Evolutionary conservation across 1,284 basidiomycete species (phyloP), one percentile per base, ranked within the genome.

Genomic region (Leccinum solheimii): DNA sequence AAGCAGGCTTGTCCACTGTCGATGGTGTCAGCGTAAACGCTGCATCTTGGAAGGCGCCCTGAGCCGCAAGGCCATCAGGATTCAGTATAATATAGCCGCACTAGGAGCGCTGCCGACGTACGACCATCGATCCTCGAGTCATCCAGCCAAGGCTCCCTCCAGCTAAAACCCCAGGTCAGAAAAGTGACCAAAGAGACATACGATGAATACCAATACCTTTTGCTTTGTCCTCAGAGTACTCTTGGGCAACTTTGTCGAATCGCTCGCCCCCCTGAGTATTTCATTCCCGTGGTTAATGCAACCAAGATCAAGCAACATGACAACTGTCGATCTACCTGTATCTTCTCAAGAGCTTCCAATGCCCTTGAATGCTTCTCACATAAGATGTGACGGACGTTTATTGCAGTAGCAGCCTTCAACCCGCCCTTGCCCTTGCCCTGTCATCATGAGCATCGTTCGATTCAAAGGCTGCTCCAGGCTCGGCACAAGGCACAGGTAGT

Each of bases 211-310:
- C 10, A 21, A 45, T 45, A 48, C 91, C 84, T 82, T 93, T 92
- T 4, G 92, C 92, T 73, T 94, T 94, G 77, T 94, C 92, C 74
- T 94, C 92, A 1, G 90, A 92, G 68, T 90, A 92, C 66, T 92
- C 91, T 66, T 92, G 87, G 2, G 92, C 92, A 32, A 94, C 90
- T 75, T 91, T 92, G 76, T 94, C 88, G 70, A 92, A 94, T 9
- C 86, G 76, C 66, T 88, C 83, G 5, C 91, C 91, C 61, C 83
- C 86, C 86, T 91, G 69, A 56, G 8, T 16, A 57, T 57, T 19
- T 26, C 48, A 32, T 55, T 40, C 13, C 30, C 36, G 56, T 56
- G 38, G 54, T 64, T 32, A 55, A 50, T 54, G 14, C 59, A 34
- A 61, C 40, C 21, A 14, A 61, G 51, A 49, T 53, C 32, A 13